Evolutionary conservation across 768 basidiomycete genomes (phyloP), one percentile per base, ranked within the genome.

Genomic region (Leucosporidium yakuticum): DNA sequence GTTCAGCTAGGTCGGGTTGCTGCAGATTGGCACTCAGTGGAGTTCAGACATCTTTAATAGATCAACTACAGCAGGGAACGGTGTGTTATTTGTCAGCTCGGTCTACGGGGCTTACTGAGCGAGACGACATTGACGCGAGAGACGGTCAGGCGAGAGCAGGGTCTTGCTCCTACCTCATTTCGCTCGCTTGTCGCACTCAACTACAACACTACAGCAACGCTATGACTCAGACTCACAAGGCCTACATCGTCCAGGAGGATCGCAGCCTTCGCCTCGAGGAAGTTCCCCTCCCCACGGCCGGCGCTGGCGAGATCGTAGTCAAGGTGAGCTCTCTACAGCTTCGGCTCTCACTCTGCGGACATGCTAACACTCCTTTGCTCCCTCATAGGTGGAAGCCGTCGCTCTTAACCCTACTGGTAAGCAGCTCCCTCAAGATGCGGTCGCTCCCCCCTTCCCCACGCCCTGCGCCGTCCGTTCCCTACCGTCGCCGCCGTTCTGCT

Each of bases 391-490:
- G n/a, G 15, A 44, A 20, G 59, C 65, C 17, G 44, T 65, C n/a
- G 65, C 65, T 4, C 53, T 65, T 9, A 65, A 65, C 65, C 65
- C 65, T 23, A 65, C 65, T 31, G 64, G 58, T 59, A 32, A n/a
- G 64, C 51, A 53, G 21, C 50, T n/a, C n/a, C n/a, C n/a, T n/a
- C n/a, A n/a, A n/a, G n/a, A n/a, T n/a, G 32, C 20, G 21, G 49
- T 19, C 29, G 11, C 5, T 21, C 27, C 7, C 60, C 4, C 14
- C 29, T 4, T 48, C 14, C 25, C 50, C 34, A 19, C 36, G 4
- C 32, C 32, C 17, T 23, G 14, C 32, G 9, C n/a, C 36, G 49
- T 50, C 5, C 29, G 15, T 34, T 8, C 9, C 51, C 2, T 29
- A 15, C 53, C 29, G 4, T 27, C 58, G 21, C 12, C 14, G 19